phyloP scores from a whole-genome alignment of 2,329 filamentous ascomycete genomes.

The Neonectria ditissima region DNA sequence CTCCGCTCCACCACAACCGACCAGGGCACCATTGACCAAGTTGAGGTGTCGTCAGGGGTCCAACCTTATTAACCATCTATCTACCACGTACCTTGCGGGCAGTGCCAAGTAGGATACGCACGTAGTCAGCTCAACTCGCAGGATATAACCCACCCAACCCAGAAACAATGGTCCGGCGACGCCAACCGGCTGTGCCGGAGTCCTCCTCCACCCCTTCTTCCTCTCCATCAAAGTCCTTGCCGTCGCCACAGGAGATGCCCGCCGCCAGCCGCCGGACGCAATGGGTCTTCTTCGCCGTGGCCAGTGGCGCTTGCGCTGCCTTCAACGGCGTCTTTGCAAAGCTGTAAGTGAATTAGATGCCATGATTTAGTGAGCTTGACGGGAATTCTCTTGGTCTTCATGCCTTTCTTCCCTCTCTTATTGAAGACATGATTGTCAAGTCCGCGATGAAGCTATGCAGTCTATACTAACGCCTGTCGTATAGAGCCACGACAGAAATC shows the following conservation, averaged over 20 bases:
- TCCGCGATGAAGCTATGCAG: not conserved
- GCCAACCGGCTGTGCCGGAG: constrained; percentile 35
- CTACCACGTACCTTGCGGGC: too few species aligned
- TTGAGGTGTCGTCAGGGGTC: not conserved
- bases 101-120: too few species aligned
- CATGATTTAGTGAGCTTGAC: not conserved
- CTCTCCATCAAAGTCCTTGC: constrained; percentile 10
- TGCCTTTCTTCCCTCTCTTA: not conserved
- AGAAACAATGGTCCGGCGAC: constrained; percentile 46
- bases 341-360: constrained; percentile 64
- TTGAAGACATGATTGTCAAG: not conserved
- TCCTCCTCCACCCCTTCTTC: constrained; percentile 10
- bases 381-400: not conserved
- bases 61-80: not conserved
- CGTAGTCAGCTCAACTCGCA: not conserved
- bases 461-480: not conserved
- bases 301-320: constrained; percentile 81
- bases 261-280: constrained; percentile 53
- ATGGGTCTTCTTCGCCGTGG: constrained; percentile 77
- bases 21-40: not conserved
- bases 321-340: constrained; percentile 89
- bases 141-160: constrained; percentile 10
- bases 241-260: constrained; percentile 27
- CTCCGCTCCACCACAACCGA: not conserved
- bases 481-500: constrained; percentile 67